A percentile compares a stretch with the other conserved stretches of the same genome.
These are phyloP conservation scores for Onygenales sp. DNA, from an alignment of 2,329 filamentous ascomycete species.

Conservation along the genomic window DNA sequence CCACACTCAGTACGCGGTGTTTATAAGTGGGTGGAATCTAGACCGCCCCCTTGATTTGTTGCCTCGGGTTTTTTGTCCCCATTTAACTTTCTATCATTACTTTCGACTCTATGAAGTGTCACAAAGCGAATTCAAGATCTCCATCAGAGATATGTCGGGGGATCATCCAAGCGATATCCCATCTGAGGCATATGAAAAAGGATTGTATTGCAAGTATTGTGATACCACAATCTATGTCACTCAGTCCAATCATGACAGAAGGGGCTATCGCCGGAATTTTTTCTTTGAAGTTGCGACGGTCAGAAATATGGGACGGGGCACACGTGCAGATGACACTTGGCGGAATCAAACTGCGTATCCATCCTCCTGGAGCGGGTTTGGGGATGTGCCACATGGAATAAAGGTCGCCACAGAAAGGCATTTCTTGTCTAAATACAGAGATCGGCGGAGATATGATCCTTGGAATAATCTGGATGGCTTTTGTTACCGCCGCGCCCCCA, in stretches of 20 bases:
- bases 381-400: neutral
- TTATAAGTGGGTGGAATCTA: neutral
- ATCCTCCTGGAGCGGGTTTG: neutral
- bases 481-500: neutral
- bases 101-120: neutral
- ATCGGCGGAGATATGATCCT: neutral
- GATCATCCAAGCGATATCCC: neutral
- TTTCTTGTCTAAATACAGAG: neutral
- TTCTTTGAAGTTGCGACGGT: conserved; percentile 1
- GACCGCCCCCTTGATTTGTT: neutral
- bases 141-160: neutral
- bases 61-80: neutral
- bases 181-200: neutral
- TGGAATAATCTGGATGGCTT: neutral
- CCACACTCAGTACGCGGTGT: neutral
- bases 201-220: neutral
- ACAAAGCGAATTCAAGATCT: neutral
- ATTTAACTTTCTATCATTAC: neutral
- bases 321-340: neutral
- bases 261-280: neutral
- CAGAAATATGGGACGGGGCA: neutral
- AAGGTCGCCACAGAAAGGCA: too few relatives aligned
- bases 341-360: neutral
- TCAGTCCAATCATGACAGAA: neutral
- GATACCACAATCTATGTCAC: neutral